Percentiles rank a stretch among this genome's conserved stretches.
phyloP scores from a whole-genome alignment of 441 rosid species.

The Populus hybrid region DNA sequence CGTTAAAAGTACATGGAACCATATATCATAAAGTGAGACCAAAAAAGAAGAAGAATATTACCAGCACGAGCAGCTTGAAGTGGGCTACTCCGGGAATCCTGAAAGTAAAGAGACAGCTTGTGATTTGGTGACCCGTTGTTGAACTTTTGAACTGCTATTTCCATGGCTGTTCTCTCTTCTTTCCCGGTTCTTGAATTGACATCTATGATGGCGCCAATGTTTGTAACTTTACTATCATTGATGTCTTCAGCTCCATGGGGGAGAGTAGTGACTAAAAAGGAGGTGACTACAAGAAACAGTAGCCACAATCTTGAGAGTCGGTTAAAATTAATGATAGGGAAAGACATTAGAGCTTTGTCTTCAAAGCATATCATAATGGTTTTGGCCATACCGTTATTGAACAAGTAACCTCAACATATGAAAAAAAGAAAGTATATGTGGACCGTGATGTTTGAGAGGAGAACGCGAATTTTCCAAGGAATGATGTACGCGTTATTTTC shows the following conservation, averaged over 20 bases:
- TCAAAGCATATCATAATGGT: background rate
- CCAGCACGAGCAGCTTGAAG: conserved; percentile 35
- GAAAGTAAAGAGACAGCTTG: conserved; percentile 30
- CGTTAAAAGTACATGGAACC: no score
- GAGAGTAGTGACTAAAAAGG: background rate
- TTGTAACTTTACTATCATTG: background rate
- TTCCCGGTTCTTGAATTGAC: conserved; percentile 30
- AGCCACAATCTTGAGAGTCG: background rate
- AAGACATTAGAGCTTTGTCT: background rate
- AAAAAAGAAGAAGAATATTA: background rate
- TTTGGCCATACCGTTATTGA: background rate
- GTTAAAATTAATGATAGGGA: background rate
- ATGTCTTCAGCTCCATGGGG: conserved; percentile 1
- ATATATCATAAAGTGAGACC: background rate
- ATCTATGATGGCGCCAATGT: conserved; percentile 45
- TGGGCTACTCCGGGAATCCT: conserved; percentile 29
- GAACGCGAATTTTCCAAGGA: no score
- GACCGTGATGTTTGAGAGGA: no score
- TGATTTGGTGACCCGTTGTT: conserved; percentile 18
- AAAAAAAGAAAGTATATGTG: no score
- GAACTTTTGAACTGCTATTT: conserved; percentile 35
- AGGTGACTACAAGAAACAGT: background rate
- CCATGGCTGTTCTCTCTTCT: conserved; percentile 37
- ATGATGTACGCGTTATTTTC: no score
- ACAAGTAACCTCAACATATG: no score